Conservation (phyloP, 2,329 filamentous ascomycete species). For the Samsoniella hepiali region DNA sequence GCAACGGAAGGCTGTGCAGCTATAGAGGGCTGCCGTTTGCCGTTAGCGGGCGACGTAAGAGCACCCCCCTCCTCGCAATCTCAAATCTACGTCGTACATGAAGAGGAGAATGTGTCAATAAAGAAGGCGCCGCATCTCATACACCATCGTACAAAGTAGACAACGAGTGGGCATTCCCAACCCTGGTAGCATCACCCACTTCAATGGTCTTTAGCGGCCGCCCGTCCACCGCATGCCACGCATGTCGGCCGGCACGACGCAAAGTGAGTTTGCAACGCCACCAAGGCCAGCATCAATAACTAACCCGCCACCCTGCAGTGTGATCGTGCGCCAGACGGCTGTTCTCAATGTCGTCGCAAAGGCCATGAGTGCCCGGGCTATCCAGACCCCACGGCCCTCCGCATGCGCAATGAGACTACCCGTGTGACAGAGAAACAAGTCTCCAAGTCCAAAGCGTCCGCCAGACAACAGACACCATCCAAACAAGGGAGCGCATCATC, state of each 20-base stretch:
- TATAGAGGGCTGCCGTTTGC: not conserved
- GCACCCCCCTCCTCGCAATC: not conserved
- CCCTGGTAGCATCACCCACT: not conserved
- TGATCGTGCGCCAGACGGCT: slow-evolving; percentile 26
- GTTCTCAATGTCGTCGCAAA: slow-evolving; percentile 29
- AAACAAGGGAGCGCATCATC: not conserved
- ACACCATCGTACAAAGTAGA: not conserved
- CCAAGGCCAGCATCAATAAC: slow-evolving; percentile 1
- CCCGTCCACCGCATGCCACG: slow-evolving; percentile 28
- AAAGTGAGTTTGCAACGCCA: slow-evolving; percentile 23
- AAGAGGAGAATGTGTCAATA: not conserved
- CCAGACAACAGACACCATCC: not conserved
- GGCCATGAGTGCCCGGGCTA: slow-evolving; percentile 27
- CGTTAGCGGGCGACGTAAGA: not conserved
- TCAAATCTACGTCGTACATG: not conserved
- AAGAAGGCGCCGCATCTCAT: not conserved
- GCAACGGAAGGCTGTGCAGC: not conserved
- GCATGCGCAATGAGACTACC: slow-evolving; percentile 28
- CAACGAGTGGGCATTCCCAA: not conserved
- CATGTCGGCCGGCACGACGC: slow-evolving; percentile 27
- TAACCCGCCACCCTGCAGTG: slow-evolving; percentile 22
- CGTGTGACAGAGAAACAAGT: slow-evolving; percentile 20
- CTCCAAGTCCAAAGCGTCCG: slow-evolving; percentile 17
- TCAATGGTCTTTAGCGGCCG: slow-evolving; percentile 30
- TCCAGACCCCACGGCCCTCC: slow-evolving; percentile 25